Percentiles rank a stretch among this genome's conserved stretches.
Evolutionary conservation across 768 basidiomycete species (phyloP).

Genomic region (Russula sp.): DNA sequence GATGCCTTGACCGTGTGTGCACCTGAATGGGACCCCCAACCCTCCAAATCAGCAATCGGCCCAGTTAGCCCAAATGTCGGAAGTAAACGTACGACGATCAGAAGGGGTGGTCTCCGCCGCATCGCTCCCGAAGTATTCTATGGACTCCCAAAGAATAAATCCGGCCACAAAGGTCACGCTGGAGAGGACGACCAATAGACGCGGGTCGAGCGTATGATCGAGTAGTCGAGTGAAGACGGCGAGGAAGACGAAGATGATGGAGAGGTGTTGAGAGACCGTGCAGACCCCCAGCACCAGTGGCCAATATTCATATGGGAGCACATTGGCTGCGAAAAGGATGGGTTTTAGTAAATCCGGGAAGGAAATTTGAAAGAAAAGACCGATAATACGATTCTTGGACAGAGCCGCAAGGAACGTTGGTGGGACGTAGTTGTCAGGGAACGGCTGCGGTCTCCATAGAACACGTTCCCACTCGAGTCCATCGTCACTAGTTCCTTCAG

Average conservation of each 20-base stretch:
- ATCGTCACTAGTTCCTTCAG: neutral
- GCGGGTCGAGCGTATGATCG: slow-evolving; percentile 56
- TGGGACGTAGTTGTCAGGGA: slow-evolving; percentile 84
- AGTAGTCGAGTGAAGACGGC: slow-evolving; percentile 69
- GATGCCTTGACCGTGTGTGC: slow-evolving; percentile 72
- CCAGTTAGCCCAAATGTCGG: too few relatives aligned
- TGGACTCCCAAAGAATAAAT: slow-evolving; percentile 54
- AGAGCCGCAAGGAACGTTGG: slow-evolving; percentile 71
- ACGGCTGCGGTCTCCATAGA: slow-evolving; percentile 67
- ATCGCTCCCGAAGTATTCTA: slow-evolving; percentile 36
- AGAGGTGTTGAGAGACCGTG: slow-evolving; percentile 78
- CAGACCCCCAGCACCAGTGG: slow-evolving; percentile 61
- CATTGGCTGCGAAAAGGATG: slow-evolving; percentile 50
- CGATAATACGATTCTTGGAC: slow-evolving; percentile 59
- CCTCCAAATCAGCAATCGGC: neutral
- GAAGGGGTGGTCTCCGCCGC: slow-evolving; percentile 8
- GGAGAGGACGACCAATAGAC: slow-evolving; percentile 59
- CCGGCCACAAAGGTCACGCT: slow-evolving; percentile 52
- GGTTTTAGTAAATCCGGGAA: neutral
- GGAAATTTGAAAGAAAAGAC: neutral
- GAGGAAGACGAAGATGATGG: slow-evolving; percentile 74
- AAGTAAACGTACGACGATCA: slow-evolving; percentile 13
- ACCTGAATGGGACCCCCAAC: slow-evolving; percentile 34
- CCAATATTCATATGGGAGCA: slow-evolving; percentile 71
- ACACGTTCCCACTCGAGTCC: slow-evolving; percentile 53